phyloP scores from a whole-genome alignment of 2,329 filamentous ascomycete species.

The Scopulariopsis brevicaulis region DNA sequence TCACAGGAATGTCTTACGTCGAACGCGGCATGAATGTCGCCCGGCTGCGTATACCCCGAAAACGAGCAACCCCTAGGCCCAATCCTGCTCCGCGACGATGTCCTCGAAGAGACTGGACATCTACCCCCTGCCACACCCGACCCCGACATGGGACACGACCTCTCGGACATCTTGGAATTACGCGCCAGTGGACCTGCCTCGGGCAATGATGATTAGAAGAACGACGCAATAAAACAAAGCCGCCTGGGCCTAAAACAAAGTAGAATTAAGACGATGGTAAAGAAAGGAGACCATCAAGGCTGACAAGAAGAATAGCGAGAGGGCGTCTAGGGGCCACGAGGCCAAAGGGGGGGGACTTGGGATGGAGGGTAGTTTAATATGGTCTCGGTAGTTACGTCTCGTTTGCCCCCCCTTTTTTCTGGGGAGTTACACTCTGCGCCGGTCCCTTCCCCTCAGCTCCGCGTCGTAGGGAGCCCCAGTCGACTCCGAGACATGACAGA shows the following conservation, averaged over 20 bases:
- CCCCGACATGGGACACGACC: constrained; percentile 19
- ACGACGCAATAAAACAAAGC: not conserved
- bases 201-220: not conserved
- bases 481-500: not conserved
- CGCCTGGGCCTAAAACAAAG: not conserved
- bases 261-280: not conserved
- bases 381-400: not conserved
- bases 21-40: constrained; percentile 20
- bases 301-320: not conserved
- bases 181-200: not conserved
- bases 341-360: not conserved
- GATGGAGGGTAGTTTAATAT: constrained; percentile 1
- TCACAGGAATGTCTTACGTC: constrained; percentile 16
- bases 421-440: not conserved
- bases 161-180: constrained; percentile 15
- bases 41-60: constrained; percentile 16
- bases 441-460: not conserved
- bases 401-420: not conserved
- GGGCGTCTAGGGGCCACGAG: not conserved
- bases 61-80: constrained; percentile 21
- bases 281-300: not conserved
- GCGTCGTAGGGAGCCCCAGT: not conserved
- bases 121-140: constrained; percentile 15
- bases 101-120: constrained; percentile 2
- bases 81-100: constrained; percentile 6